These are phyloP conservation scores for Andrographis paniculata DNA, from an alignment of 305 asterid genomes.

Conservation along the genomic window DNA sequence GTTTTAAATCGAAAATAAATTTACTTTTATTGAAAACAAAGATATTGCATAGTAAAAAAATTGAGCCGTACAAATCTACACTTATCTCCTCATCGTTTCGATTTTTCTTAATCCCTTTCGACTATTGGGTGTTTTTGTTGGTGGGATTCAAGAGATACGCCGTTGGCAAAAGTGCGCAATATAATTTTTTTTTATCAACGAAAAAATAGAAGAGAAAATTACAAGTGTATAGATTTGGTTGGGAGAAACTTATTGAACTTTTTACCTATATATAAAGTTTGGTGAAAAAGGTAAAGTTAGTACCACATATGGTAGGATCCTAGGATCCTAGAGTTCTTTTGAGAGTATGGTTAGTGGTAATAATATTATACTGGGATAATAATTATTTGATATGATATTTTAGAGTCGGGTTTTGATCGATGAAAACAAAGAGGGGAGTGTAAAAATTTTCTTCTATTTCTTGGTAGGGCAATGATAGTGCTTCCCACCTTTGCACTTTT, in stretches of 20 bases:
- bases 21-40: too few species aligned
- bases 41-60: too few species aligned
- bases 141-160: constrained; percentile 41
- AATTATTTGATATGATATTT: too few species aligned
- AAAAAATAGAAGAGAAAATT: too few species aligned
- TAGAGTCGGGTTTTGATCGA: constrained; percentile 10
- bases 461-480: constrained; percentile 46
- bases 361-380: too few species aligned
- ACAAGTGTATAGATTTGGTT: constrained; percentile 11
- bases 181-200: too few species aligned
- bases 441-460: constrained; percentile 20
- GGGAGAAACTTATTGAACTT: constrained; percentile 17
- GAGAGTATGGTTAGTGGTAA: too few species aligned
- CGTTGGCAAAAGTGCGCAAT: constrained; percentile 24
- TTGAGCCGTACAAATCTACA: too few species aligned
- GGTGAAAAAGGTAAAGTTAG: constrained; percentile 8
- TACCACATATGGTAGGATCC: constrained; percentile 21
- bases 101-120: too few species aligned
- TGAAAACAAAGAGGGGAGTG: constrained; percentile 23
- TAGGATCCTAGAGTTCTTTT: background rate
- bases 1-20: too few species aligned
- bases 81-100: too few species aligned
- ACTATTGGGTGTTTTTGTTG: too few species aligned
- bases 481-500: constrained; percentile 59
- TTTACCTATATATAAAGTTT: constrained; percentile 8